Evolutionary conservation across 2,329 filamentous ascomycete genomes (phyloP).

Genomic region (Sclerotinia glacialis): DNA sequence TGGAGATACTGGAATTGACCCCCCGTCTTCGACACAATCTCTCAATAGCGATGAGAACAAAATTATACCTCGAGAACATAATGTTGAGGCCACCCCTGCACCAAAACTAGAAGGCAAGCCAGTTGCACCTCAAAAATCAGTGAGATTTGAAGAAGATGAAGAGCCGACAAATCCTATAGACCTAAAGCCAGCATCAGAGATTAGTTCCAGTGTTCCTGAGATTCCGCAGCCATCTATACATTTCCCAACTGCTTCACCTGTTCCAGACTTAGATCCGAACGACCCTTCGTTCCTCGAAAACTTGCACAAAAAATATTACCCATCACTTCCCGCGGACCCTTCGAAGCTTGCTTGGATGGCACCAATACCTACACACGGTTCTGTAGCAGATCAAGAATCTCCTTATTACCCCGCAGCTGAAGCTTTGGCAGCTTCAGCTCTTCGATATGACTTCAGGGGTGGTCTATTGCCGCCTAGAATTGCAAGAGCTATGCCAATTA

Average conservation of each 20-base stretch:
- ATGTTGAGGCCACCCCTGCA: constrained; percentile 26
- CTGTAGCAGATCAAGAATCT: constrained; percentile 63
- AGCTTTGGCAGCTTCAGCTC: constrained; percentile 67
- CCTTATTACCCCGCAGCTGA: constrained; percentile 78
- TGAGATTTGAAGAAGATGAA: constrained; percentile 40
- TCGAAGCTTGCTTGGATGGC: constrained; percentile 88
- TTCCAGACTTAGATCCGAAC: constrained; percentile 76
- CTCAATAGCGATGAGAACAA: constrained; percentile 7
- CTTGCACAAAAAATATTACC: constrained; percentile 92
- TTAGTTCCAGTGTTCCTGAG: constrained; percentile 57
- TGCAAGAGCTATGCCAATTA: constrained; percentile 70
- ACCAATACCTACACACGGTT: constrained; percentile 62
- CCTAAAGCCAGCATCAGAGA: constrained; percentile 38
- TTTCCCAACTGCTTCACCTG: constrained; percentile 45
- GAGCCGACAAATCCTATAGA: constrained; percentile 46
- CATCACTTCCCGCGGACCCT: constrained; percentile 79
- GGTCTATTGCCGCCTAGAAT: constrained; percentile 73
- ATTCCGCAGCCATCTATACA: constrained; percentile 43
- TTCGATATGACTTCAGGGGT: constrained; percentile 88
- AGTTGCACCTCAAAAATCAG: constrained; percentile 45
- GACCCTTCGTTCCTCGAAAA: constrained; percentile 80
- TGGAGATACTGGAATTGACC: constrained; percentile 37
- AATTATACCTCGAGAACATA: background rate
- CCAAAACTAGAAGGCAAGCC: constrained; percentile 32
- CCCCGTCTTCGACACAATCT: constrained; percentile 11